Evolutionary conservation across 2,329 filamentous ascomycete species (phyloP).

Genomic region (Colletotrichum cordylinicola): DNA sequence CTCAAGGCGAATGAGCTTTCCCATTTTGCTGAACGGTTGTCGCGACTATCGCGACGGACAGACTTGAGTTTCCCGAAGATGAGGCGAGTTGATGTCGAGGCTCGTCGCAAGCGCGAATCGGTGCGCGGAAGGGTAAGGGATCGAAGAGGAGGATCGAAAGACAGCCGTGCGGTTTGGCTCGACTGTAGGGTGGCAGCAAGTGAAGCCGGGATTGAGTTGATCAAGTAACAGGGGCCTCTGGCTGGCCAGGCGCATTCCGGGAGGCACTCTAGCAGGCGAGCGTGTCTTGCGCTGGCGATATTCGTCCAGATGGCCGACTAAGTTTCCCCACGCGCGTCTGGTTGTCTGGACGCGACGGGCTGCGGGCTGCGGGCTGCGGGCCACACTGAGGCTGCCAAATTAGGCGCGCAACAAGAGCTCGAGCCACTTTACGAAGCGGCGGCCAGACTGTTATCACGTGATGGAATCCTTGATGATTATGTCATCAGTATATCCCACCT

Average conservation of each 20-base stretch:
- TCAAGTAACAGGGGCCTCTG: background rate
- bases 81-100: background rate
- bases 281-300: background rate
- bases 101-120: conserved; percentile 1
- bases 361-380: background rate
- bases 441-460: background rate
- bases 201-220: background rate
- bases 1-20: conserved; percentile 93
- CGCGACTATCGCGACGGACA: background rate
- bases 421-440: background rate
- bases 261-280: conserved; percentile 1
- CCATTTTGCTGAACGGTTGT: conserved; percentile 67
- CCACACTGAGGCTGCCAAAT: background rate
- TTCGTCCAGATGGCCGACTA: background rate
- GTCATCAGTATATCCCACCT: background rate
- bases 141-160: background rate
- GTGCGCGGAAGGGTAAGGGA: background rate
- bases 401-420: background rate
- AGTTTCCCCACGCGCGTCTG: conserved; percentile 16
- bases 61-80: background rate
- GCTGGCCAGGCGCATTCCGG: conserved; percentile 8
- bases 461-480: background rate
- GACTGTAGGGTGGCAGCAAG: background rate
- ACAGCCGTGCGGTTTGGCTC: background rate
- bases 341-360: conserved; percentile 12